Conservation (phyloP, 441 rosid species). For the Arabidopsis hybrid region DNA sequence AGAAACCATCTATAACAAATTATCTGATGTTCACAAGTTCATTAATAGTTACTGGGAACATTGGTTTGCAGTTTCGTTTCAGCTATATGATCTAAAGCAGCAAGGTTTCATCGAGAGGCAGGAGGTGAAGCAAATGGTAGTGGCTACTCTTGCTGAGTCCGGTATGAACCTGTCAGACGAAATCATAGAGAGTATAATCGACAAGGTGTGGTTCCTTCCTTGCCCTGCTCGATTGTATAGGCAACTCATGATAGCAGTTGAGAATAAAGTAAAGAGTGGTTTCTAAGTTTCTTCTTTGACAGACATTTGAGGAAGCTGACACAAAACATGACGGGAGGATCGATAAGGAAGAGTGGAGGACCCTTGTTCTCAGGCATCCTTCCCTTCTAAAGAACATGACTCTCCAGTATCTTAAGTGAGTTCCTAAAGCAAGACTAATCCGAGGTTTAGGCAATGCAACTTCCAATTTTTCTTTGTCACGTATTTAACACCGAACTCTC, state of each 20-base stretch:
- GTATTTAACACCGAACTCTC: neutral
- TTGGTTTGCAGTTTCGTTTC: conserved; percentile 68
- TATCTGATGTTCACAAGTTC: conserved; percentile 3
- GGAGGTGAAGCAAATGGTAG: conserved; percentile 82
- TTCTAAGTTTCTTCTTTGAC: conserved; percentile 38
- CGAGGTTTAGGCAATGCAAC: neutral
- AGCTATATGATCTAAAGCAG: conserved; percentile 79
- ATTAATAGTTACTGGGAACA: neutral
- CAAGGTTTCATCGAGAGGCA: conserved; percentile 83
- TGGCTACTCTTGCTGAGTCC: conserved; percentile 69
- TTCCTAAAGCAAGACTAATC: conserved; percentile 15
- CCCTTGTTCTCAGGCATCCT: conserved; percentile 66
- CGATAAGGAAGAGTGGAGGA: conserved; percentile 71
- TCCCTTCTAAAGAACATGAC: conserved; percentile 71
- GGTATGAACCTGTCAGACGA: conserved; percentile 66
- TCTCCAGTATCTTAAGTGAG: conserved; percentile 66
- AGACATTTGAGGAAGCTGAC: conserved; percentile 81
- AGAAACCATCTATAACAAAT: conserved; percentile 14
- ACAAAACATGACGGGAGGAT: conserved; percentile 71
- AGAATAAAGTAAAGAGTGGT: conserved; percentile 8
- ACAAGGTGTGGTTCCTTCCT: conserved; percentile 50
- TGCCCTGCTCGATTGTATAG: neutral
- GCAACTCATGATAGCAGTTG: conserved; percentile 4
- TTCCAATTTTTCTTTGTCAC: neutral
- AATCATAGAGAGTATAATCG: conserved; percentile 64